Conservation (phyloP, 345 rosid species). For the Hibiscus trionum region DNA sequence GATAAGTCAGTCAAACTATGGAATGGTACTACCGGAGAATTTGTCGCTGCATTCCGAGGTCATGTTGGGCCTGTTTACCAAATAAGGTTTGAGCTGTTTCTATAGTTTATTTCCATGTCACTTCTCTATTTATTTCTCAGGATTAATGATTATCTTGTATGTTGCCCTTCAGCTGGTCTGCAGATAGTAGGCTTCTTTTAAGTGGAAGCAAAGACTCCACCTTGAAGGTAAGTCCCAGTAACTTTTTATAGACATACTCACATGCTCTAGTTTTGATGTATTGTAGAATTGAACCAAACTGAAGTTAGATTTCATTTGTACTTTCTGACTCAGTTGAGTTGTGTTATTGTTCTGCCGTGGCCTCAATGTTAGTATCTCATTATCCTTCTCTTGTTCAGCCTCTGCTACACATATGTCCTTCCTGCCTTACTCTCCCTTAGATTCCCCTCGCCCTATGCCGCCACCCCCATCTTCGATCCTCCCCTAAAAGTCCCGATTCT, state of each 20-base stretch:
- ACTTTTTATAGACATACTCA: background rate
- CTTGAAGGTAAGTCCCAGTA: conserved; percentile 46
- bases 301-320: background rate
- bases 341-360: background rate
- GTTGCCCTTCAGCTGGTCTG: conserved; percentile 69
- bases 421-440: background rate
- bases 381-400: background rate
- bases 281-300: background rate
- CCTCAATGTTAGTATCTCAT: background rate
- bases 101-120: conserved; percentile 1
- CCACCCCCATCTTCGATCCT: background rate
- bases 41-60: conserved; percentile 76
- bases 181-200: conserved; percentile 91
- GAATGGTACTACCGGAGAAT: conserved; percentile 84
- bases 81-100: conserved; percentile 44
- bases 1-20: conserved; percentile 89
- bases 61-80: conserved; percentile 97
- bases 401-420: background rate
- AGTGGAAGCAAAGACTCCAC: conserved; percentile 98
- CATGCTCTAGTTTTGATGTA: background rate
- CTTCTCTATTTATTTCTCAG: background rate
- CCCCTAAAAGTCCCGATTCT: background rate
- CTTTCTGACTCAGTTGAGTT: background rate
- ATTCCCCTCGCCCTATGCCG: background rate
- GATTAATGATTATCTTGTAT: conserved; percentile 13